phyloP scores from a whole-genome alignment of 306 rosid genomes.

The Cucurbita argyrosperma region DNA sequence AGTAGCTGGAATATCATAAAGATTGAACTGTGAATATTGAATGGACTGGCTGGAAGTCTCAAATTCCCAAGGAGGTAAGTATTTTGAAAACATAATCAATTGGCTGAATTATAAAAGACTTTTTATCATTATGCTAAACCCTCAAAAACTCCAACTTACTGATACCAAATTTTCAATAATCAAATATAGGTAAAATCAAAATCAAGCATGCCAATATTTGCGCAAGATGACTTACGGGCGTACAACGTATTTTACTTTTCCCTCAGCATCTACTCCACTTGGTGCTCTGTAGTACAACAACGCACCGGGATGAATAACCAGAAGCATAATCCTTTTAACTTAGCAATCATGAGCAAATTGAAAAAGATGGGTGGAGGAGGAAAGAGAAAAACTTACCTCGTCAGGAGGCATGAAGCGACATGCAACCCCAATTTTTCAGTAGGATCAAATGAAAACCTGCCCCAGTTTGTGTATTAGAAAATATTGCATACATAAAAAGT shows the following conservation, averaged over 20 bases:
- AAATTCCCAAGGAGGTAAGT: not conserved
- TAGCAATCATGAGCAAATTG: not conserved
- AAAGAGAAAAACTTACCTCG: conserved; percentile 39
- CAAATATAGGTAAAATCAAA: not conserved
- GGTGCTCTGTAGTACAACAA: conserved; percentile 48
- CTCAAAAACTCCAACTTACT: not conserved
- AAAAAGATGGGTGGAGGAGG: not conserved
- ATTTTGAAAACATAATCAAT: not conserved
- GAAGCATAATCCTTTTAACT: not conserved
- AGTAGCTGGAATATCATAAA: not conserved
- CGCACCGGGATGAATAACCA: conserved; percentile 1
- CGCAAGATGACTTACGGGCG: conserved; percentile 69
- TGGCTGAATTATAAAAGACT: not conserved
- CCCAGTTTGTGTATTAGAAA: not conserved
- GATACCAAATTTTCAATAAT: not conserved
- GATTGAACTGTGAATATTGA: not conserved
- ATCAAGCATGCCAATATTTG: conserved; percentile 7
- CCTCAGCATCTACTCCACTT: conserved; percentile 60
- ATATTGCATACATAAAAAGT: not conserved
- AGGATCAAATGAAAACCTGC: conserved; percentile 85
- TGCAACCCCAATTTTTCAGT: conserved; percentile 57
- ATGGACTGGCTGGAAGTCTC: not conserved
- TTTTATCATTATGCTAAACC: not conserved
- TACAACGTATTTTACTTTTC: conserved; percentile 54
- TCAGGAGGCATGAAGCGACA: conserved; percentile 66